Evolutionary conservation across 2,329 filamentous ascomycete species (phyloP).

Genomic region (Alternaria gansuensis): DNA sequence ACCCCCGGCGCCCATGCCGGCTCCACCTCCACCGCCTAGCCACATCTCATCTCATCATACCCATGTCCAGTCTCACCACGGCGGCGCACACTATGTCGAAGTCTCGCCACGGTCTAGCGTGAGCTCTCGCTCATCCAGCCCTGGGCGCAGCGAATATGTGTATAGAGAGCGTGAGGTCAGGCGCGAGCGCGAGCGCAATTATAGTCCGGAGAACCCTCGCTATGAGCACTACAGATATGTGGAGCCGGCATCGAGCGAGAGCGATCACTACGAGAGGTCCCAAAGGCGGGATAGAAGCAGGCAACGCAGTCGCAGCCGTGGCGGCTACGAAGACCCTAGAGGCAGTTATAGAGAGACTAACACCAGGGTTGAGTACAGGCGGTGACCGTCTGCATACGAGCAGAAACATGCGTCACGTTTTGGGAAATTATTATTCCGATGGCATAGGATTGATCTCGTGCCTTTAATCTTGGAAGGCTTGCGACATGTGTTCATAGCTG

Average conservation of each 20-base stretch:
- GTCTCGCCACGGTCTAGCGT: slow-evolving; percentile 53
- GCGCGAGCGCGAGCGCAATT: slow-evolving; percentile 53
- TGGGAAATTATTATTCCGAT: background rate
- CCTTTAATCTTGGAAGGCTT: background rate
- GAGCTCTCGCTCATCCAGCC: slow-evolving; percentile 44
- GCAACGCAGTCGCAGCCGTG: slow-evolving; percentile 44
- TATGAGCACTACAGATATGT: slow-evolving; percentile 61
- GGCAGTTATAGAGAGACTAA: slow-evolving; percentile 44
- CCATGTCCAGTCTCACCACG: slow-evolving; percentile 26
- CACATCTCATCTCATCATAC: slow-evolving; percentile 26
- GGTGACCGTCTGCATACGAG: slow-evolving; percentile 18
- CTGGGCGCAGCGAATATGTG: slow-evolving; percentile 52
- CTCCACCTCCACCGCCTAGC: slow-evolving; percentile 39
- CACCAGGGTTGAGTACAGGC: slow-evolving; percentile 44
- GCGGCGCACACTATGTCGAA: slow-evolving; percentile 56
- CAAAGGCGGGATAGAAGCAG: slow-evolving; percentile 38
- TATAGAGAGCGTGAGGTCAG: slow-evolving; percentile 57
- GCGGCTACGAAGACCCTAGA: slow-evolving; percentile 40
- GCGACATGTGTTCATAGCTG: slow-evolving; percentile 1
- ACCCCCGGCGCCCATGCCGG: slow-evolving; percentile 43
- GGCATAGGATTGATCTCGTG: background rate
- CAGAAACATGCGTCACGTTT: slow-evolving; percentile 3
- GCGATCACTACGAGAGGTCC: slow-evolving; percentile 40
- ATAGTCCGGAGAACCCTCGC: slow-evolving; percentile 48
- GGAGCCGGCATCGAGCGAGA: slow-evolving; percentile 50